Conservation (phyloP, 2,329 filamentous ascomycete genomes). For the Cladobotryum protrusum region DNA sequence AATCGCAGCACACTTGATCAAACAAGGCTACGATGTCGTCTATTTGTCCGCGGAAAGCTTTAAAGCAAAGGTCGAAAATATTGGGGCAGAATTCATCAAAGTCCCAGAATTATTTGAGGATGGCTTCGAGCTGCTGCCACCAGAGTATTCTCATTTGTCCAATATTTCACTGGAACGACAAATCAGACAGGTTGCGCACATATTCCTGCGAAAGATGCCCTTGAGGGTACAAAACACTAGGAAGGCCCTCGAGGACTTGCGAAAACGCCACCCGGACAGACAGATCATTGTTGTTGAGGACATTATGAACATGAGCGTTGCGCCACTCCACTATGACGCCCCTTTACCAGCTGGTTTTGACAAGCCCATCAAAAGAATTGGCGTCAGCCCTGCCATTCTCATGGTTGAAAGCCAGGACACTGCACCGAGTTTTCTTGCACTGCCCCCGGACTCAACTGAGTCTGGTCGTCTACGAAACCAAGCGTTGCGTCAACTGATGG, state of each 20-base stretch:
- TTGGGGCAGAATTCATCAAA: conserved; percentile 28
- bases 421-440: conserved; percentile 23
- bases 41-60: conserved; percentile 28
- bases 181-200: conserved; percentile 3
- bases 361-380: conserved; percentile 22
- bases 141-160: conserved; percentile 1
- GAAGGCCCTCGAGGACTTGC: conserved; percentile 16
- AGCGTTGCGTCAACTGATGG: conserved; percentile 10
- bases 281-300: conserved; percentile 30
- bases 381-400: conserved; percentile 26
- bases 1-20: conserved; percentile 26
- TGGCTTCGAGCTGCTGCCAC: conserved; percentile 6
- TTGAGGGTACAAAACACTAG: neutral
- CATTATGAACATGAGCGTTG: conserved; percentile 21
- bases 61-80: conserved; percentile 22
- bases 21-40: conserved; percentile 32
- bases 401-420: conserved; percentile 25
- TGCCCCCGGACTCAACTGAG: conserved; percentile 23
- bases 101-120: conserved; percentile 1
- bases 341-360: conserved; percentile 20
- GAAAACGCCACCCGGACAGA: conserved; percentile 20
- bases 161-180: neutral
- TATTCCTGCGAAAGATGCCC: conserved; percentile 11
- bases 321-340: conserved; percentile 23
- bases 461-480: conserved; percentile 25